Percentiles rank a stretch among this genome's conserved stretches.
Conservation (phyloP, 768 basidiomycete genomes). For the Coprinellus aureogranulatus region DNA sequence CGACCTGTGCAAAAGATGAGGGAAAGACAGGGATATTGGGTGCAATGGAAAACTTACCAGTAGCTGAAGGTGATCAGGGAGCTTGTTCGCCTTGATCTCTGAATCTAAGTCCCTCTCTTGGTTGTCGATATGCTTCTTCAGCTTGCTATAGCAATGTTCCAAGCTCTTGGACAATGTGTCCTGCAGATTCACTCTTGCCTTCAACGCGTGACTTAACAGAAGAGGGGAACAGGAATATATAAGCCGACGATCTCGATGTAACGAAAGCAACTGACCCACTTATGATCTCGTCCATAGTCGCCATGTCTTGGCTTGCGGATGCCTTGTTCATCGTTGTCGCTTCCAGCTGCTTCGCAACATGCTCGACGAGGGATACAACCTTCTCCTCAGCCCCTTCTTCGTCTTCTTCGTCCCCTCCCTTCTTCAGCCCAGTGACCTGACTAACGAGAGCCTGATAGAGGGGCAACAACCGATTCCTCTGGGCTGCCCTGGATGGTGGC, state of each 20-base stretch:
- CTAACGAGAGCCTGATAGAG: slow-evolving; percentile 52
- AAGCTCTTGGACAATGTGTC: slow-evolving; percentile 63
- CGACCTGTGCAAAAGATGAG: slow-evolving; percentile 41
- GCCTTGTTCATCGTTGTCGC: slow-evolving; percentile 52
- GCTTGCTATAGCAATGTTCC: slow-evolving; percentile 45
- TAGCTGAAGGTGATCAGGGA: slow-evolving; percentile 37
- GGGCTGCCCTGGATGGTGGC: slow-evolving; percentile 52
- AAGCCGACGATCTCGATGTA: neutral
- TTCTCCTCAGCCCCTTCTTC: slow-evolving; percentile 38
- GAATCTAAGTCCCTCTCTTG: slow-evolving; percentile 61
- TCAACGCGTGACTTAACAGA: slow-evolving; percentile 51
- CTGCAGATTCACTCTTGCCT: slow-evolving; percentile 66
- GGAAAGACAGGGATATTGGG: slow-evolving; percentile 63
- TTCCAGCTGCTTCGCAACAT: slow-evolving; percentile 59
- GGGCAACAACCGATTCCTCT: slow-evolving; percentile 50
- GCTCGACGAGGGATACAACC: slow-evolving; percentile 42
- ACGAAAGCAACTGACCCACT: slow-evolving; percentile 45
- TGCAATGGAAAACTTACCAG: slow-evolving; percentile 70
- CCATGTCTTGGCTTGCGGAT: slow-evolving; percentile 55
- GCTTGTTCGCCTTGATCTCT: slow-evolving; percentile 51
- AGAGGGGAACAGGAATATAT: slow-evolving; percentile 13
- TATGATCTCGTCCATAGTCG: slow-evolving; percentile 52
- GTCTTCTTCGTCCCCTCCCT: slow-evolving; percentile 25
- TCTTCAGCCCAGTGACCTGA: slow-evolving; percentile 50
- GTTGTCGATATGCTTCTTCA: slow-evolving; percentile 48